Conservation (phyloP, 495 filamentous ascomycete species). For the Podospora pseudocomata region DNA sequence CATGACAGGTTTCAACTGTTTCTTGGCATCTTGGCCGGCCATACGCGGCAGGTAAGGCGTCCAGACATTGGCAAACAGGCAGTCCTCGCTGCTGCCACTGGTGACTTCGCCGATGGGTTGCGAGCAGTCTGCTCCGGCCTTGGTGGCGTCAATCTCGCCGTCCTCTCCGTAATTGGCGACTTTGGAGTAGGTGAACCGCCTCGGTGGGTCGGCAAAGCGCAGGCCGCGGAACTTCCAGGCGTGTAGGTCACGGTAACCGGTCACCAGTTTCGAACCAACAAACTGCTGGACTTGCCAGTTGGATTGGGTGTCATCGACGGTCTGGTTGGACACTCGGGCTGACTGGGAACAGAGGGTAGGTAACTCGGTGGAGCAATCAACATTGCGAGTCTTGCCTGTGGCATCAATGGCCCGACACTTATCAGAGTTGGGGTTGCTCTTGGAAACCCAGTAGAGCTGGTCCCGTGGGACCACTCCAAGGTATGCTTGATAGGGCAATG, state of each 20-base stretch:
- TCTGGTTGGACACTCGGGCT: conserved; percentile 32
- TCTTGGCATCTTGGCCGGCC: conserved; percentile 6
- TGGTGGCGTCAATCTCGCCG: conserved; percentile 23
- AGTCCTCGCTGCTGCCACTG: conserved; percentile 36
- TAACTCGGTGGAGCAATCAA: conserved; percentile 22
- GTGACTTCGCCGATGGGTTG: conserved; percentile 33
- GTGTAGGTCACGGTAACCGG: conserved; percentile 39
- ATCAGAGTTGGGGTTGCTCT: conserved; percentile 15
- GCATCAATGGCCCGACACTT: conserved; percentile 29
- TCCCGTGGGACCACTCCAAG: conserved; percentile 18
- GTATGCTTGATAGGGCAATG: conserved; percentile 34
- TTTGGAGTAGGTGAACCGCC: conserved; percentile 34
- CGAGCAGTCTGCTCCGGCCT: conserved; percentile 31
- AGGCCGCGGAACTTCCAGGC: conserved; percentile 42
- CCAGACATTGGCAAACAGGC: conserved; percentile 42
- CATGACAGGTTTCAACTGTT: conserved; percentile 35
- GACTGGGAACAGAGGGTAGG: conserved; percentile 39
- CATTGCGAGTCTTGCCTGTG: conserved; percentile 22
- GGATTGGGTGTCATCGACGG: conserved; percentile 25
- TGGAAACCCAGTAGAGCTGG: conserved; percentile 39
- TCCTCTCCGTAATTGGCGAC: conserved; percentile 21
- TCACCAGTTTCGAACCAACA: conserved; percentile 31
- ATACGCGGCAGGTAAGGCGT: conserved; percentile 35
- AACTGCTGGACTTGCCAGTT: conserved; percentile 33
- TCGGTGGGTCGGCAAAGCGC: conserved; percentile 38